These are phyloP conservation scores for Penicillium psychrosexuale DNA, from an alignment of 2,329 filamentous ascomycete genomes.

Conservation along the genomic window DNA sequence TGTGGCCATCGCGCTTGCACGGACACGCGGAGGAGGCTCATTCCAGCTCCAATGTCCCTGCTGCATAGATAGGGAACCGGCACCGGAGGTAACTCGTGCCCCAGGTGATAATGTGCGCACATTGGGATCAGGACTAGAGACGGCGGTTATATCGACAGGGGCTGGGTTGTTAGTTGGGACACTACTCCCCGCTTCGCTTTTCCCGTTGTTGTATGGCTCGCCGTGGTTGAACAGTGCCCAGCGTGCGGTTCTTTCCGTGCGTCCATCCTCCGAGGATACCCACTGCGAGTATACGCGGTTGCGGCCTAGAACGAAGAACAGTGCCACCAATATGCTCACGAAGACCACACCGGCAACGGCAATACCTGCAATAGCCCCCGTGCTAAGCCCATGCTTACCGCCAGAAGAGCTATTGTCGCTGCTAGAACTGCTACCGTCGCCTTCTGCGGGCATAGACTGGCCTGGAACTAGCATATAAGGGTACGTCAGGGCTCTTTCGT, in stretches of 20 bases:
- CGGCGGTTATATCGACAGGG: conserved; percentile 5
- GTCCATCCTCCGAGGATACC: conserved; percentile 34
- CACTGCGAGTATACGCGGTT: conserved; percentile 36
- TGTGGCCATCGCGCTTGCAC: neutral
- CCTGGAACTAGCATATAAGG: conserved; percentile 57
- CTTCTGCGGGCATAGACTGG: conserved; percentile 54
- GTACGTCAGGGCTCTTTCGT: conserved; percentile 47
- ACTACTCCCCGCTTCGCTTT: conserved; percentile 17
- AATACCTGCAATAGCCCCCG: conserved; percentile 60
- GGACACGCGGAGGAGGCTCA: conserved; percentile 1
- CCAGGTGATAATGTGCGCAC: conserved; percentile 7
- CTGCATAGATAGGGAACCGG: conserved; percentile 2
- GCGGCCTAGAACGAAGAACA: conserved; percentile 38
- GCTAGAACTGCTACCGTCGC: conserved; percentile 36
- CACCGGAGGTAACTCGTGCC: neutral
- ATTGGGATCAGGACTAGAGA: conserved; percentile 10
- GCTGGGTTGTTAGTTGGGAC: neutral
- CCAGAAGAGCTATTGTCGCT: neutral
- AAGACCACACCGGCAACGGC: conserved; percentile 52
- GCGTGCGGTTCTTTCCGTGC: conserved; percentile 30
- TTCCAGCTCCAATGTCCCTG: conserved; percentile 19
- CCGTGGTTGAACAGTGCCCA: conserved; percentile 31
- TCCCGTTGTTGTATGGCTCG: conserved; percentile 12
- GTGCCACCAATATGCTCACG: conserved; percentile 46
- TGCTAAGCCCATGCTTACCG: conserved; percentile 27